Percentiles rank a stretch among this genome's conserved stretches.
Evolutionary conservation across 441 rosid genomes (phyloP).

Genomic region (Manihot esculenta): DNA sequence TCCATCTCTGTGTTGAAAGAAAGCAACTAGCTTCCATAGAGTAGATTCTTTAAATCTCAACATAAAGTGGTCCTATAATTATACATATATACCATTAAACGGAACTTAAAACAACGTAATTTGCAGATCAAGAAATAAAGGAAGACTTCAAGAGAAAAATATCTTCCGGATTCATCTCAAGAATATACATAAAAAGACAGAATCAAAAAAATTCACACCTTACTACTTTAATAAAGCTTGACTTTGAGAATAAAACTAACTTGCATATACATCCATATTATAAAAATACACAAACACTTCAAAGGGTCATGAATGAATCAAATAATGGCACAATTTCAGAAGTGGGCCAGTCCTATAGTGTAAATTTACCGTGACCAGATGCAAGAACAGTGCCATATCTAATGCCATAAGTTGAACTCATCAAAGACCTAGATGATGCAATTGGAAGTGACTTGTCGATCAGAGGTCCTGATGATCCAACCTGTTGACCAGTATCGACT

Average conservation of each 20-base stretch:
- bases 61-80: constrained; percentile 38
- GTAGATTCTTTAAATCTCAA: constrained; percentile 65
- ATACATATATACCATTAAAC: too few species aligned
- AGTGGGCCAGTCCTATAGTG: not conserved
- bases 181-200: not conserved
- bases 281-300: not conserved
- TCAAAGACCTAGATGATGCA: constrained; percentile 6
- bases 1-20: constrained; percentile 78
- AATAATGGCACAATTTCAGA: not conserved
- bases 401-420: constrained; percentile 11
- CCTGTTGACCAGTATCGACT: too few species aligned
- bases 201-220: not conserved
- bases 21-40: constrained; percentile 67
- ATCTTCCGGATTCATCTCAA: not conserved
- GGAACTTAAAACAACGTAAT: too few species aligned
- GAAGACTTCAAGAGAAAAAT: not conserved
- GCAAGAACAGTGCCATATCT: constrained; percentile 13
- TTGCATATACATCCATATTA: too few species aligned
- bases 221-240: too few species aligned
- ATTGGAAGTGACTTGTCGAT: too few species aligned
- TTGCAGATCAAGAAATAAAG: not conserved
- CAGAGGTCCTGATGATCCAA: too few species aligned
- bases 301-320: constrained; percentile 12
- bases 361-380: constrained; percentile 8
- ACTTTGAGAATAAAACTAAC: too few species aligned